Evolutionary conservation across 352 stramenopile species (phyloP).

Genomic region (Pythium vanterpoolii): DNA sequence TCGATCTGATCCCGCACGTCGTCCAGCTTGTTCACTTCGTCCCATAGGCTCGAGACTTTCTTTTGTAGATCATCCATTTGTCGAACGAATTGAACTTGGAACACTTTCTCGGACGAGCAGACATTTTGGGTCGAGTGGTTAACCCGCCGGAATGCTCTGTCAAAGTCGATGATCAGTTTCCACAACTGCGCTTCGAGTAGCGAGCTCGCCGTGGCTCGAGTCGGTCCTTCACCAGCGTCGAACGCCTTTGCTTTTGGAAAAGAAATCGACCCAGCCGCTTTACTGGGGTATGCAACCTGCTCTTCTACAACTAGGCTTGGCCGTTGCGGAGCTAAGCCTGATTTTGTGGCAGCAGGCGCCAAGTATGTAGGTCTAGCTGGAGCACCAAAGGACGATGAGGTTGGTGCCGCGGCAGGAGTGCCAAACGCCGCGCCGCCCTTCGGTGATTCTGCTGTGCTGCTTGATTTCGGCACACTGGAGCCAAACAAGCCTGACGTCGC

Average conservation of each 20-base stretch:
- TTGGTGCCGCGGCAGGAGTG: neutral
- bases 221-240: neutral
- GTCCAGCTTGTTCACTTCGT: constrained; percentile 55
- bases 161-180: constrained; percentile 70
- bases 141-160: constrained; percentile 51
- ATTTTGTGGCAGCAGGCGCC: neutral
- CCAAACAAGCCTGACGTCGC: constrained; percentile 5
- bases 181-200: constrained; percentile 61
- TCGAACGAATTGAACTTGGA: constrained; percentile 21
- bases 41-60: constrained; percentile 37
- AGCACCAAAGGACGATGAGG: neutral
- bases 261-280: neutral
- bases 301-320: neutral
- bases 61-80: constrained; percentile 32
- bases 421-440: neutral
- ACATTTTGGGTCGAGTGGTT: constrained; percentile 39
- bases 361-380: neutral
- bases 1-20: constrained; percentile 57
- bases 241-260: constrained; percentile 7
- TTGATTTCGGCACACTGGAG: neutral
- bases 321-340: constrained; percentile 1
- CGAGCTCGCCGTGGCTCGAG: constrained; percentile 30
- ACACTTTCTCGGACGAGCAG: constrained; percentile 34
- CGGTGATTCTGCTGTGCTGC: neutral
- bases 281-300: neutral